Conservation (phyloP, 1,139 yeast genomes). For the Pneumocystis sp. region DNA sequence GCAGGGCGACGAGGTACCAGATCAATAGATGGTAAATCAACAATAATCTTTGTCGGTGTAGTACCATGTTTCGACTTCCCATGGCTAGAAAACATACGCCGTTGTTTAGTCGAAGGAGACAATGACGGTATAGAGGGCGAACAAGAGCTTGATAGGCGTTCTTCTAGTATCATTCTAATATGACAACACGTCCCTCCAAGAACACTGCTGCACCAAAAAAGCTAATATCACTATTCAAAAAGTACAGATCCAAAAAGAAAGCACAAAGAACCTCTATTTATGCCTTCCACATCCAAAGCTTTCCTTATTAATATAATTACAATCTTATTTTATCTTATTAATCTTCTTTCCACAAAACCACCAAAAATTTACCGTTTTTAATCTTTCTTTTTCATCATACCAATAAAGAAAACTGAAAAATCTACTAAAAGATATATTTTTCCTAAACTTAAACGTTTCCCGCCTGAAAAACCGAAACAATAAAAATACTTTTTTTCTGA, state of each 20-base stretch:
- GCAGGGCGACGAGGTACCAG: conserved; percentile 8
- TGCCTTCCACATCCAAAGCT: neutral
- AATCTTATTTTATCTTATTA: neutral
- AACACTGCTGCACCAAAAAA: neutral
- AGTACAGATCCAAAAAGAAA: neutral
- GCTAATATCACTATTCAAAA: neutral
- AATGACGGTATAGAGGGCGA: neutral
- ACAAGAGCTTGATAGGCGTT: neutral
- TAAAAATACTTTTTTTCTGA: neutral
- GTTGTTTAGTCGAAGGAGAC: neutral
- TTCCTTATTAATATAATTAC: neutral
- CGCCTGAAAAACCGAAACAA: neutral
- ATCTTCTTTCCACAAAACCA: neutral
- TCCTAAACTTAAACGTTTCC: neutral
- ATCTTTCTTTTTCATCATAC: neutral
- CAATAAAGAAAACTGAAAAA: neutral
- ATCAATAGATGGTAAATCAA: conserved; percentile 5
- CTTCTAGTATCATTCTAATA: neutral
- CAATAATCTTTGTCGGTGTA: neutral
- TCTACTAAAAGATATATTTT: neutral
- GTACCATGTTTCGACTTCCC: neutral
- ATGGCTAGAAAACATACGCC: neutral
- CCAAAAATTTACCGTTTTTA: neutral
- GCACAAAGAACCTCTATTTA: neutral
- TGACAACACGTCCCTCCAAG: neutral